A percentile compares a stretch with the other conserved stretches of the same genome.
These are phyloP conservation scores for Pythium guiyangense DNA, from an alignment of 352 stramenopile species.

Conservation along the genomic window DNA sequence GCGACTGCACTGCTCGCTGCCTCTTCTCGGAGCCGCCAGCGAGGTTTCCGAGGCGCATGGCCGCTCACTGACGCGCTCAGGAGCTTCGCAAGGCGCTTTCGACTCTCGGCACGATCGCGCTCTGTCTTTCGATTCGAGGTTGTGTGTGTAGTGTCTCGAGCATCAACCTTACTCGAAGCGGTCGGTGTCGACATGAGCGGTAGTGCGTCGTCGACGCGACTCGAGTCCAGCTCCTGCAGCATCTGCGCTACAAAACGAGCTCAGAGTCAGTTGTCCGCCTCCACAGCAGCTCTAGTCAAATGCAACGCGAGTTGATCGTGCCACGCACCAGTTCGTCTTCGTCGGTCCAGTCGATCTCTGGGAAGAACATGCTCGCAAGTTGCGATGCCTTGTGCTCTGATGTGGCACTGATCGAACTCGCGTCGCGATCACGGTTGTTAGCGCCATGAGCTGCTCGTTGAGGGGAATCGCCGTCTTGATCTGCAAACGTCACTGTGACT, in stretches of 20 bases:
- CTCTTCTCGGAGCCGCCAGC: constrained; percentile 46
- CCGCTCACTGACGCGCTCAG: constrained; percentile 27
- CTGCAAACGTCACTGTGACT: neutral
- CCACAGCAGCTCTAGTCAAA: neutral
- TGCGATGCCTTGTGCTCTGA: neutral
- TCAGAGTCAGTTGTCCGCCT: neutral
- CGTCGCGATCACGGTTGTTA: no score
- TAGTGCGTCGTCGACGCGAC: constrained; percentile 2
- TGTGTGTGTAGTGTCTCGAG: neutral
- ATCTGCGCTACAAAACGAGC: constrained; percentile 14
- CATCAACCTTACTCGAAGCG: neutral
- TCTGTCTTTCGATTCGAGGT: constrained; percentile 1
- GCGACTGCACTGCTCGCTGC: constrained; percentile 22
- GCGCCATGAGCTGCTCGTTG: no score
- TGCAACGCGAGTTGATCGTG: no score
- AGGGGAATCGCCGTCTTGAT: neutral
- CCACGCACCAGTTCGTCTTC: constrained; percentile 41
- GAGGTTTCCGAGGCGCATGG: constrained; percentile 27
- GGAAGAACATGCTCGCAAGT: constrained; percentile 12
- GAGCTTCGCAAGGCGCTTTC: constrained; percentile 33
- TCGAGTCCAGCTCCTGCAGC: constrained; percentile 27
- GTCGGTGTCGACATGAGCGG: neutral
- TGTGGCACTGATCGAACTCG: neutral
- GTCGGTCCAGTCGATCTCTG: constrained; percentile 51
- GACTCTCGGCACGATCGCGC: constrained; percentile 29